A percentile compares a stretch with the other conserved stretches of the same genome.
These are phyloP conservation scores for Syzygium malaccense DNA, from an alignment of 441 rosid genomes.

Conservation along the genomic window DNA sequence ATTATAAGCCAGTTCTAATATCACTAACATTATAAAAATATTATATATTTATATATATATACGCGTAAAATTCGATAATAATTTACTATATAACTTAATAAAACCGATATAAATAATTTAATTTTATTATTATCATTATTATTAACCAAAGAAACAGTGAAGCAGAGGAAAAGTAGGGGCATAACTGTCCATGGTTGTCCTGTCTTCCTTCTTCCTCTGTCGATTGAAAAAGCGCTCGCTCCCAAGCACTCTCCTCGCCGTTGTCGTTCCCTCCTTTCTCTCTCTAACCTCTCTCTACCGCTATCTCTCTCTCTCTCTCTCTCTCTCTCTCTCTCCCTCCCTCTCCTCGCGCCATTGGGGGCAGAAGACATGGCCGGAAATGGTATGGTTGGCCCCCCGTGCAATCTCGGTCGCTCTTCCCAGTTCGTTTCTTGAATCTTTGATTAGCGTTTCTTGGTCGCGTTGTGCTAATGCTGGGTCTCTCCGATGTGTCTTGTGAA, in stretches of 20 bases:
- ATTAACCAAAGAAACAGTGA: not conserved
- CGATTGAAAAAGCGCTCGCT: no score
- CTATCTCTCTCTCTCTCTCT: not conserved
- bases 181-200: not conserved
- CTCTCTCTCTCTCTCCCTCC: not conserved
- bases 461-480: not conserved
- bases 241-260: not conserved
- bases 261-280: not conserved
- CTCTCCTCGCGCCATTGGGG: not conserved
- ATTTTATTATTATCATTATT: not conserved
- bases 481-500: not conserved
- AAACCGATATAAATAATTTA: no score
- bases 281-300: not conserved
- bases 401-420: not conserved
- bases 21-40: not conserved
- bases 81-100: not conserved
- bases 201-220: not conserved
- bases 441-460: not conserved
- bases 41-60: not conserved
- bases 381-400: constrained; percentile 26
- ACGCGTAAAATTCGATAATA: no score
- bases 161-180: not conserved
- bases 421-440: not conserved
- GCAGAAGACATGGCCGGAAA: constrained; percentile 35
- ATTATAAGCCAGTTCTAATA: not conserved